Base-by-base conservation (phyloP, 176 grass and related monocot species). In the Oryza australiensis region DNA sequence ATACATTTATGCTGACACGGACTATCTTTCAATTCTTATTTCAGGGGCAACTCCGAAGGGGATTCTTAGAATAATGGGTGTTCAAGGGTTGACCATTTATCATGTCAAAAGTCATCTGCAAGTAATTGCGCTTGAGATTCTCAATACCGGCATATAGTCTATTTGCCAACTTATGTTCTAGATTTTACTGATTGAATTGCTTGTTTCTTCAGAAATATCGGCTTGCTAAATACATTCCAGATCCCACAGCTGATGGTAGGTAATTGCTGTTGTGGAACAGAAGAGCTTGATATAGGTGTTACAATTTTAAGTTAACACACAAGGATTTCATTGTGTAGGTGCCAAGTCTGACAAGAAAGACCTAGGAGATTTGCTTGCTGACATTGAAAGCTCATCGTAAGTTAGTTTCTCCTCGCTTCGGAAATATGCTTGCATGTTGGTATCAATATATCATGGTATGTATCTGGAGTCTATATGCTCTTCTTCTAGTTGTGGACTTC, bases 331-430 rank as follows among this genome's bases (percentile, higher is more conserved):
- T 83, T 18, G 18, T 83, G 74, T 77, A 92, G 90, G 75, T 78
- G 26, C 74, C 10, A 92, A 78, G 37, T 68, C 72, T 57, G 90
- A 89, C 53, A 87, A 82, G 72, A 89, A 89, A 76, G 90, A 92
- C 15, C 22, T 70, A 26, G 80, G 78, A 32, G 90, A 89, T 80
- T 77, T 80, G 40, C 81, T 84, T 53, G 75, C 76, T 20, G 87
- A 72, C 78, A 77, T 82, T 14, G 87, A 89, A 80, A 89, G 22
- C 66, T 89, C 90, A 28, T 51, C 72, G 90, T 92, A 92, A 89
- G 90, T 87, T 75, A 72, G n/a, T 46, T 76, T 64, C 60, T 60
- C n/a, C n/a, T 60, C 9, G n/a, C n/a, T 60, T 55, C 1, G 22
- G 33, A 41, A 23, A 81, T 51, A 82, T 40, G 18, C 18, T 9